phyloP scores from a whole-genome alignment of 106 monocot genomes.

The Phalaenopsis equestris region DNA sequence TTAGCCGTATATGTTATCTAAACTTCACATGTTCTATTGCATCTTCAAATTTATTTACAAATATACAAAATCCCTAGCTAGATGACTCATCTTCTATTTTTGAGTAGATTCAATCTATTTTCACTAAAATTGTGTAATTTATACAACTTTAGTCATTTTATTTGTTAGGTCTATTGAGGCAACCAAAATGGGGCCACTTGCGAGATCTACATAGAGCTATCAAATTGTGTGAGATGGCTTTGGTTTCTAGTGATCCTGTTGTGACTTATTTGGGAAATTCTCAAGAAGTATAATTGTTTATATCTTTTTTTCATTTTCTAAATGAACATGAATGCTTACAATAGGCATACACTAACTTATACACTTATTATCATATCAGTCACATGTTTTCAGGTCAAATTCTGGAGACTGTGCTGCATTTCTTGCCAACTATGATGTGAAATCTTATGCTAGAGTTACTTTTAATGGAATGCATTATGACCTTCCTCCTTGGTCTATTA shows the following conservation, averaged over 20 bases:
- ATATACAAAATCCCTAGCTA: too few species aligned
- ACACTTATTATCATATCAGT: constrained; percentile 23
- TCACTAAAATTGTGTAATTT: background rate
- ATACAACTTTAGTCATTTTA: background rate
- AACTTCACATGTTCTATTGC: background rate
- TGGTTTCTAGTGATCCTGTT: constrained; percentile 66
- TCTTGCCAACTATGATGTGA: constrained; percentile 67
- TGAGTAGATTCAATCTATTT: background rate
- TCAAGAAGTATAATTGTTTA: constrained; percentile 47
- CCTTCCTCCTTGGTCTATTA: constrained; percentile 97
- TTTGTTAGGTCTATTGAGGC: constrained; percentile 60
- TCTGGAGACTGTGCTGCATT: constrained; percentile 79
- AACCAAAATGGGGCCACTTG: constrained; percentile 98
- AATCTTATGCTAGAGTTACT: constrained; percentile 44
- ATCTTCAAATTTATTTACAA: background rate
- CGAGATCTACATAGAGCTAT: constrained; percentile 85
- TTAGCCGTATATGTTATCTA: background rate
- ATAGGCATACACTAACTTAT: constrained; percentile 6
- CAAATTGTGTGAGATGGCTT: constrained; percentile 74
- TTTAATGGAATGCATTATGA: constrained; percentile 81
- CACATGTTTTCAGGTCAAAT: constrained; percentile 63
- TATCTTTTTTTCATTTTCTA: background rate
- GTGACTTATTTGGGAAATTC: constrained; percentile 55
- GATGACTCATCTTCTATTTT: too few species aligned
- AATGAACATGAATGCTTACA: background rate